Conservation (phyloP, 371 early-diverging fungal species). For the Capniomyces stellatus region DNA sequence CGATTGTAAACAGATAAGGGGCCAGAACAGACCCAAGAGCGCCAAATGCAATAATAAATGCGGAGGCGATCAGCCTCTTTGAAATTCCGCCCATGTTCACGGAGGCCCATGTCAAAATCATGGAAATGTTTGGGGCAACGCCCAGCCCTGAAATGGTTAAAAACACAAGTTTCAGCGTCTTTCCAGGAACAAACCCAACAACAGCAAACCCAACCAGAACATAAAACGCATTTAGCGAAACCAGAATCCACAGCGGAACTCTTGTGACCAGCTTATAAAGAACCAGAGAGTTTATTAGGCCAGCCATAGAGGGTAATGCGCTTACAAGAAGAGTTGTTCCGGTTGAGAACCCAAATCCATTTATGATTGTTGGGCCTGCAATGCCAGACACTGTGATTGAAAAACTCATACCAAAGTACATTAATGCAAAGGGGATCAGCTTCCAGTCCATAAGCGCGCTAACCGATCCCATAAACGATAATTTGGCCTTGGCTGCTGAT, state of each 20-base stretch:
- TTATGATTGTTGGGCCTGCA: background rate
- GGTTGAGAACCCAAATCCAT: background rate
- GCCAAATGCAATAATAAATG: background rate
- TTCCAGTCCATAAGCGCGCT: conserved; percentile 7
- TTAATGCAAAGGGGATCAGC: background rate
- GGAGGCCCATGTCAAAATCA: background rate
- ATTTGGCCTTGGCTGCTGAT: background rate
- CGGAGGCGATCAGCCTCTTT: conserved; percentile 3
- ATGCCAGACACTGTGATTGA: background rate
- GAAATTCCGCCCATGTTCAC: conserved; percentile 3
- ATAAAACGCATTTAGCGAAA: conserved; percentile 4
- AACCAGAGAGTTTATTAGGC: too few species aligned
- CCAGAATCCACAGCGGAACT: conserved; percentile 3
- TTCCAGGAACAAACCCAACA: background rate
- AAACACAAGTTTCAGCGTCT: background rate
- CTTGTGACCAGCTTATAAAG: background rate
- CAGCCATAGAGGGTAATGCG: background rate
- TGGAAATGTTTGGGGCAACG: background rate
- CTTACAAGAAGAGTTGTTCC: background rate
- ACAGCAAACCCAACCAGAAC: background rate
- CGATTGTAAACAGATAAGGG: background rate
- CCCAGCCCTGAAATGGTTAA: background rate
- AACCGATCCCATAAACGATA: background rate
- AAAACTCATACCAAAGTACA: background rate
- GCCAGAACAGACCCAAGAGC: background rate